Base-by-base conservation (phyloP, 495 filamentous ascomycete species). In the Penicillium manginii region DNA sequence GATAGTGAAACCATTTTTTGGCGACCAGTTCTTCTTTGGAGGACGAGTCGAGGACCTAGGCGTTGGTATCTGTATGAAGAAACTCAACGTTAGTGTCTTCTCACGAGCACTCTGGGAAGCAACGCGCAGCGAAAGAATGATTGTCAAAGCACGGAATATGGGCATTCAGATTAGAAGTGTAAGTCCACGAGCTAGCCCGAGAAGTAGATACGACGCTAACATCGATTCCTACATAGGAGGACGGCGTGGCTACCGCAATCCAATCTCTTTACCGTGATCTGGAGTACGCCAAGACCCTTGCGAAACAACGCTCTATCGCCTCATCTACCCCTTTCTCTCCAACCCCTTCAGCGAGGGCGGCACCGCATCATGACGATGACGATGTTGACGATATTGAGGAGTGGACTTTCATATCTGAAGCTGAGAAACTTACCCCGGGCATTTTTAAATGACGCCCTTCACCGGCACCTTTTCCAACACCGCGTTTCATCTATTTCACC, bases 11-110 rank as follows among this genome's bases (percentile, higher is more conserved):
- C 94, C 94, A 0, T 98, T 97, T 74, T 98, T 98, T 70, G 94
- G 94, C 4, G 94, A 98, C 62, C 94, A 98, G 66, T 96, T 91
- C 79, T 98, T 98, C 78, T 98, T 93, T 66, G 94, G 91, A 2
- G 84, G 80, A 14, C 85, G 94, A 0, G 86, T 98, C 4, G 92
- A 97, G 71, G 92, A 97, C 65, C 73, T 98, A 4, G 93, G 94
- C 3, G 93, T 98, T 10, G 94, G 94, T 3, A 88, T 96, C 50
- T 92, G 85, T 66, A 80, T 98, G 70, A 92, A 89, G 75, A 96
- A 90, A 73, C 81, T 96, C 67, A 97, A 96, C 26, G 86, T 89
- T 43, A 88, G 80, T 54, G 81, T 88, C 33, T 93, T 98, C 60
- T 87, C 88, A 8, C 80, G 90, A 37, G 92, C 93, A 2, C 69